Evolutionary conservation across 148 eudicot genomes (phyloP), one percentile per base, ranked within the genome.

Genomic region (Fallopia convolvulus): DNA sequence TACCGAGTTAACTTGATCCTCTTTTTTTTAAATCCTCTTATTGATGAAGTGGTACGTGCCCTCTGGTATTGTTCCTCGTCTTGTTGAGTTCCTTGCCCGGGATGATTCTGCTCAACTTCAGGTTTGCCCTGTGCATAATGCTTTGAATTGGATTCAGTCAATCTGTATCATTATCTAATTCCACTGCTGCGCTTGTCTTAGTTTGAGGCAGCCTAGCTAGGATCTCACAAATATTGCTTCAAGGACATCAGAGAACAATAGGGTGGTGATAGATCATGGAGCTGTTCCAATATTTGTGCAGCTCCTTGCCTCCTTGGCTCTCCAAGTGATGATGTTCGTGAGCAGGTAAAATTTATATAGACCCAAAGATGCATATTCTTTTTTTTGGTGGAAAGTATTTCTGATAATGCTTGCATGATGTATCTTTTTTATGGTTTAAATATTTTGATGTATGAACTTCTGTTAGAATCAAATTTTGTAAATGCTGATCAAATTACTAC

Each of bases 121-220:
- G 93, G 97, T 91, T 32, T 15, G 40, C 66, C 60, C 30, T 60
- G 70, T 39, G 66, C 42, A 15, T 41, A 42, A 23, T 81, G 36
- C 14, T 52, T 74, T 60, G 70, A 26, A 1, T 74, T 55, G 10
- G 58, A 3, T 68, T 50, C 9, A 23, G n/a, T 41, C 21, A 23
- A 12, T 23, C 20, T 44, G 55, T 14, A 61, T 52, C 7, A 1
- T 58, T 30, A 44, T 7, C 56, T 21, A 41, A 63, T 44, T 71
- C 26, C 48, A 70, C 30, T 42, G 76, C 60, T 20, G 60, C 40
- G 20, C 77, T 7, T 72, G 36, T 81, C 66, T 42, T 82, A 92
- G 97, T 92, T 92, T 81, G 97, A 92, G 85, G 93, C 97, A 42
- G 93, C 97, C 20, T 93, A 95, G 97, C 20, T 93, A 95, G 97